Evolutionary conservation across 805 yeast genomes (phyloP).

Genomic region (Jamesozyma piceae): DNA sequence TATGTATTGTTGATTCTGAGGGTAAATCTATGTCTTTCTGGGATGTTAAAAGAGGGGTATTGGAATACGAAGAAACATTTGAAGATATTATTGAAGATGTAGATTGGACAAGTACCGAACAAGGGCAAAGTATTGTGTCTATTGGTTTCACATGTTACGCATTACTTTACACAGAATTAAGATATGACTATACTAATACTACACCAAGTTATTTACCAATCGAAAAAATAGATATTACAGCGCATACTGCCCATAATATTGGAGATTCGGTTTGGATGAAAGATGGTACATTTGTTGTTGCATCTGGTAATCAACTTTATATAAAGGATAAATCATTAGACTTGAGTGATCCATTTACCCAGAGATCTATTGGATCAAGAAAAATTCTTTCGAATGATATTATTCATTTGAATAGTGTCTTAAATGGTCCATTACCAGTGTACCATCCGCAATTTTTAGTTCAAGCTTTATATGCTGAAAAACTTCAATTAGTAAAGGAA

Average conservation of each 20-base stretch:
- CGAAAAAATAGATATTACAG: slow-evolving; percentile 59
- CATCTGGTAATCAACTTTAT: slow-evolving; percentile 83
- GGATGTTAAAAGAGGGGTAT: slow-evolving; percentile 60
- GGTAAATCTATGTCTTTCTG: slow-evolving; percentile 57
- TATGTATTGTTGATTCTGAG: slow-evolving; percentile 59
- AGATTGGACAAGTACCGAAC: slow-evolving; percentile 76
- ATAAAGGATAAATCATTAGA: slow-evolving; percentile 66
- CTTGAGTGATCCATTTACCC: slow-evolving; percentile 42
- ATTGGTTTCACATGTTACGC: slow-evolving; percentile 65
- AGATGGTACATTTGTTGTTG: slow-evolving; percentile 71
- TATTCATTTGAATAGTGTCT: slow-evolving; percentile 59
- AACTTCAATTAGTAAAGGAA: slow-evolving; percentile 43
- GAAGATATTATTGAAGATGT: slow-evolving; percentile 49
- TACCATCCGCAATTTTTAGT: slow-evolving; percentile 86
- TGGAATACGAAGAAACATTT: slow-evolving; percentile 48
- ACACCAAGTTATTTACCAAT: slow-evolving; percentile 71
- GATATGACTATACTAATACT: slow-evolving; percentile 81
- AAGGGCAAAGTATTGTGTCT: slow-evolving; percentile 63
- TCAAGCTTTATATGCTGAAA: slow-evolving; percentile 60
- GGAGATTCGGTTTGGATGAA: slow-evolving; percentile 87
- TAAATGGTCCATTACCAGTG: slow-evolving; percentile 83
- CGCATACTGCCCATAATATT: slow-evolving; percentile 67
- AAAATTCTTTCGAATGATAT: slow-evolving; percentile 46
- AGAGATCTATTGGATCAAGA: slow-evolving; percentile 48
- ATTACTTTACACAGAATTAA: slow-evolving; percentile 63